Conservation (phyloP, 768 basidiomycete genomes). For the Tylopilus sp. region DNA sequence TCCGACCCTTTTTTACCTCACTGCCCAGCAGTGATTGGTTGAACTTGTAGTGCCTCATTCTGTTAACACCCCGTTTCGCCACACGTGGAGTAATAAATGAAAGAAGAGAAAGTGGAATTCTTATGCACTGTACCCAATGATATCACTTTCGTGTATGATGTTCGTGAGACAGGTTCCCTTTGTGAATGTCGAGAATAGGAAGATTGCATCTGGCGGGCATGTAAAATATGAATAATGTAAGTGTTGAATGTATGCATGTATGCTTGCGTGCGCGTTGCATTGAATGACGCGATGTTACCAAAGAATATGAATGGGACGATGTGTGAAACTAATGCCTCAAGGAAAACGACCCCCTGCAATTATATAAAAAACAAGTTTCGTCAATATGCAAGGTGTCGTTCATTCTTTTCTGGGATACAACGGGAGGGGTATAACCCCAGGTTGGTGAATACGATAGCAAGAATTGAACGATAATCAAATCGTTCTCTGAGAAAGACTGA, state of each 20-base stretch:
- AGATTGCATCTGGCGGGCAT: not conserved
- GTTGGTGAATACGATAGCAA: not conserved
- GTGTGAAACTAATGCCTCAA: not conserved
- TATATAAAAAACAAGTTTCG: not conserved
- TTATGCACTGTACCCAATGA: conserved; percentile 7
- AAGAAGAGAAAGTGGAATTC: not conserved
- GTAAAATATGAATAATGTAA: not conserved
- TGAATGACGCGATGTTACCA: not conserved
- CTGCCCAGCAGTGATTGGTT: not conserved
- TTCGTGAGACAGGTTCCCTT: conserved; percentile 10
- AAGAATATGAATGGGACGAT: not conserved
- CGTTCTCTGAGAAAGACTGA: conserved; percentile 42
- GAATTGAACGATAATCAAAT: conserved; percentile 37
- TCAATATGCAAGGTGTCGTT: not conserved
- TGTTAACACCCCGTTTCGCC: not conserved
- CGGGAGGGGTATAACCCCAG: conserved; percentile 6
- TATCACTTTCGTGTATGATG: conserved; percentile 12
- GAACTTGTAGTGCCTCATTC: not conserved
- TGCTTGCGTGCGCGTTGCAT: not conserved
- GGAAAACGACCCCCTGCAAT: conserved; percentile 2
- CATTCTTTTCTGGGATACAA: not conserved
- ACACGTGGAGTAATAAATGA: not conserved
- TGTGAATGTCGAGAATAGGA: not conserved
- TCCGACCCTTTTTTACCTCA: not conserved
- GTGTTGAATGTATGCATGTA: conserved; percentile 1